These are phyloP conservation scores for Vitis hybrid DNA, from an alignment of 177 flowering plant species.

Conservation along the genomic window DNA sequence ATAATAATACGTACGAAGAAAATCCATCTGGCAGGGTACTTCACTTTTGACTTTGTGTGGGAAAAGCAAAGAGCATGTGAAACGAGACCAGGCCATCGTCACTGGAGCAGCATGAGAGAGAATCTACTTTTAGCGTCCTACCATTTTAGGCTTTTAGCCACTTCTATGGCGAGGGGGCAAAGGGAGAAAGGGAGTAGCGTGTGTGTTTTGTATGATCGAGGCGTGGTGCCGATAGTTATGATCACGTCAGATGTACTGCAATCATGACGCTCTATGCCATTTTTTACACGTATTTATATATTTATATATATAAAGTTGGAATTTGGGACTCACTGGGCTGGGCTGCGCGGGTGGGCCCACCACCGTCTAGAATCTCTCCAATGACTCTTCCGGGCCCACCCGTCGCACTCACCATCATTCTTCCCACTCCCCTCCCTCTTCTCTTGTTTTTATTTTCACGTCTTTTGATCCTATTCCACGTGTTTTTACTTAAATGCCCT, in stretches of 20 bases:
- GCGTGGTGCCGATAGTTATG: conserved; percentile 39
- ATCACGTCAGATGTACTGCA: conserved; percentile 26
- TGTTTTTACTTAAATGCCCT: no score
- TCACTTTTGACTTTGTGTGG: no score
- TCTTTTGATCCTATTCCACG: neutral
- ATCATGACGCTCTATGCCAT: conserved; percentile 14
- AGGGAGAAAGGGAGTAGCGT: neutral
- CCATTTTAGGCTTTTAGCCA: neutral
- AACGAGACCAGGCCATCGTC: no score
- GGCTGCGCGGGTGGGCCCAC: neutral
- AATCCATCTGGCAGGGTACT: no score
- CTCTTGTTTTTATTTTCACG: neutral
- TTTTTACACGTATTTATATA: neutral
- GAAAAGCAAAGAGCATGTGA: no score
- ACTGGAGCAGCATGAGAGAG: neutral
- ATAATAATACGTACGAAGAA: no score
- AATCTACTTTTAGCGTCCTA: neutral
- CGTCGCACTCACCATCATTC: conserved; percentile 17
- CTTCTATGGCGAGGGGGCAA: no score
- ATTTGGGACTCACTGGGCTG: neutral
- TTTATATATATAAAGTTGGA: neutral
- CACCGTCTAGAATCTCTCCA: conserved; percentile 9
- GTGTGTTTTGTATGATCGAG: conserved; percentile 26
- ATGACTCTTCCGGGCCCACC: neutral
- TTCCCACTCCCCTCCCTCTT: conserved; percentile 7